Evolutionary conservation across 805 yeast genomes (phyloP).

Genomic region (Wickerhamiella cacticola): DNA sequence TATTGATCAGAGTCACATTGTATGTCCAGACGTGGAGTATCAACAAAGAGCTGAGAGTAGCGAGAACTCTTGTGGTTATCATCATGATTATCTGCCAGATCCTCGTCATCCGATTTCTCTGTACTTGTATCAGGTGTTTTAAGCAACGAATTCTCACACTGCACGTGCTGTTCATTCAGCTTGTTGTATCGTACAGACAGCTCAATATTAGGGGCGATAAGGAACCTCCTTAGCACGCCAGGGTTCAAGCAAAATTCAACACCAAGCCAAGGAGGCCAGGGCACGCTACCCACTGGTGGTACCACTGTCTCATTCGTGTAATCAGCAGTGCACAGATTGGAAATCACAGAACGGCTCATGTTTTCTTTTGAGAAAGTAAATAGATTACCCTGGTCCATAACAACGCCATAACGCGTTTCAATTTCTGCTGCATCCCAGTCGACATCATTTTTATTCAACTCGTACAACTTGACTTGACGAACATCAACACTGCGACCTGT

Average conservation of each 20-base stretch:
- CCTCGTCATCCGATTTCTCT: conserved; percentile 3
- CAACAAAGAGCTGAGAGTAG: conserved; percentile 31
- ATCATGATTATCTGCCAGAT: neutral
- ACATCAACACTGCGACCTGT: conserved; percentile 61
- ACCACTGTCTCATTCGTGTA: conserved; percentile 38
- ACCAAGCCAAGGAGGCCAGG: conserved; percentile 90
- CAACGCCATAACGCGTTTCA: conserved; percentile 58
- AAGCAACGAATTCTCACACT: conserved; percentile 11
- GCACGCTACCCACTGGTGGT: conserved; percentile 19
- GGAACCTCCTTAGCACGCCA: conserved; percentile 35
- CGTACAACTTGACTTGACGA: conserved; percentile 53
- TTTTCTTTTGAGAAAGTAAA: conserved; percentile 51
- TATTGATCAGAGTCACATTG: conserved; percentile 67
- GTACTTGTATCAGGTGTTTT: too few relatives aligned
- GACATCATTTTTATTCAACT: conserved; percentile 29
- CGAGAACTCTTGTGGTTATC: conserved; percentile 3
- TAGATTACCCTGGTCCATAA: conserved; percentile 59
- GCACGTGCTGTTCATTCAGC: conserved; percentile 36
- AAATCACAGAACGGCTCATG: conserved; percentile 32
- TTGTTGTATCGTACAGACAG: conserved; percentile 49
- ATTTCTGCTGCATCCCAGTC: conserved; percentile 37
- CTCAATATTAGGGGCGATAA: conserved; percentile 54
- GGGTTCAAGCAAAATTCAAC: conserved; percentile 53
- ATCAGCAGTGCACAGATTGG: conserved; percentile 42
- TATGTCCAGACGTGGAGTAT: conserved; percentile 56